Percentiles rank a stretch among this genome's conserved stretches.
These are phyloP conservation scores for Kluyveromyces dobzhanskii DNA, from an alignment of 805 yeast genomes.

Conservation along the genomic window DNA sequence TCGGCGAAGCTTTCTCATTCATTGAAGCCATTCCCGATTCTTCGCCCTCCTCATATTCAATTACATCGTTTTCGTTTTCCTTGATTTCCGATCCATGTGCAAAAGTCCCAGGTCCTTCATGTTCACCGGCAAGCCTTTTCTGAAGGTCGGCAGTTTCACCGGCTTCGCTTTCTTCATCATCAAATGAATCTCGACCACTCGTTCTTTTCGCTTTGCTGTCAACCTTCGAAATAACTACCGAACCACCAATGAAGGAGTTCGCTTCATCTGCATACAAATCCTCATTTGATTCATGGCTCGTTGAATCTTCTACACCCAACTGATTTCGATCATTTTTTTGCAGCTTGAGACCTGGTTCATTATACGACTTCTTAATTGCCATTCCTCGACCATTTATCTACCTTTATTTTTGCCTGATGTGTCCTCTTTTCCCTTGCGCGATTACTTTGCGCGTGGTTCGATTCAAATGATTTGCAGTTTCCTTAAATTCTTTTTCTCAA, in stretches of 20 bases:
- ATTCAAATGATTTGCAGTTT: too few relatives aligned
- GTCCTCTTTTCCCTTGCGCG: too few relatives aligned
- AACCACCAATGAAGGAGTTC: constrained; percentile 45
- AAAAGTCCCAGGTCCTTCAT: too few relatives aligned
- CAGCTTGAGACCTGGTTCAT: constrained; percentile 2
- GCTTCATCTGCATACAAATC: constrained; percentile 25
- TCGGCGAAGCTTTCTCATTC: constrained; percentile 17
- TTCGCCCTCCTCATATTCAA: constrained; percentile 1
- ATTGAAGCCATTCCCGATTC: constrained; percentile 7
- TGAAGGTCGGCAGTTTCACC: constrained; percentile 1
- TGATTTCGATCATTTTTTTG: background rate
- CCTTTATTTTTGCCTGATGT: too few relatives aligned
- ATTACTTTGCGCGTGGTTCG: too few relatives aligned
- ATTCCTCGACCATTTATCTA: too few relatives aligned
- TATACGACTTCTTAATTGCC: too few relatives aligned
- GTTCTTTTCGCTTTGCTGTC: background rate
- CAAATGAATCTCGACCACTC: background rate
- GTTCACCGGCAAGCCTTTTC: too few relatives aligned
- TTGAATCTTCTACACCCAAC: background rate
- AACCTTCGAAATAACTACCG: constrained; percentile 19
- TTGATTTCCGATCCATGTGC: constrained; percentile 1
- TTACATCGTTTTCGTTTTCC: constrained; percentile 3
- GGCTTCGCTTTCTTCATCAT: constrained; percentile 2
- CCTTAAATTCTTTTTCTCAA: too few relatives aligned
- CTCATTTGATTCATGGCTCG: constrained; percentile 1